These are phyloP conservation scores for Phytophthora foliorum DNA, from an alignment of 352 stramenopile genomes.

Conservation along the genomic window DNA sequence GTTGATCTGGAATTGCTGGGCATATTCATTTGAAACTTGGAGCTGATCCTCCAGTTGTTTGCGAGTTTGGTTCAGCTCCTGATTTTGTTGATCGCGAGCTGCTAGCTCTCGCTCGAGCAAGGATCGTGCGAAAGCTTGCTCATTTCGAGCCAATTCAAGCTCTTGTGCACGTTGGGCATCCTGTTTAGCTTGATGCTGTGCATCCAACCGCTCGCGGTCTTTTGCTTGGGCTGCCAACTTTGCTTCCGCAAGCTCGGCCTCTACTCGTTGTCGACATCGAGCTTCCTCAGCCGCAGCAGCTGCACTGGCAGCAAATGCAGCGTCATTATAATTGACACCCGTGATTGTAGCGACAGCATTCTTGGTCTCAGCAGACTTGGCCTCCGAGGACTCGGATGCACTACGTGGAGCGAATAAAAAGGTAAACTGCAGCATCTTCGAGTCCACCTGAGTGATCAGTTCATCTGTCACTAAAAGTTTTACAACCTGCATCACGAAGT, in stretches of 20 bases:
- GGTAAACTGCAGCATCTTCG: slow-evolving; percentile 51
- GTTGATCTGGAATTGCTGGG: slow-evolving; percentile 44
- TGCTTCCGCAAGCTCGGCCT: slow-evolving; percentile 33
- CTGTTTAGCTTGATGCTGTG: slow-evolving; percentile 35
- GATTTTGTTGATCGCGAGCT: slow-evolving; percentile 37
- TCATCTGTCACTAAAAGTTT: slow-evolving; percentile 69
- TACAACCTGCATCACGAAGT: slow-evolving; percentile 37
- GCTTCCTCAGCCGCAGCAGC: slow-evolving; percentile 34
- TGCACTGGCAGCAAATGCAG: slow-evolving; percentile 39
- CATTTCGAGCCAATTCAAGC: slow-evolving; percentile 23
- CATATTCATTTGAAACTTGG: slow-evolving; percentile 40
- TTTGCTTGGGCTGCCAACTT: slow-evolving; percentile 30
- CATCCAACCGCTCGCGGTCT: slow-evolving; percentile 40
- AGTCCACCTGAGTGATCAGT: slow-evolving; percentile 49
- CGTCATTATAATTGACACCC: slow-evolving; percentile 17
- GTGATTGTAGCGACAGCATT: background rate
- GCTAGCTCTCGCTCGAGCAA: slow-evolving; percentile 41
- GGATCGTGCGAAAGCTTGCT: slow-evolving; percentile 37
- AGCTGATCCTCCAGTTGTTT: slow-evolving; percentile 47
- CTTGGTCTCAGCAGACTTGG: slow-evolving; percentile 14
- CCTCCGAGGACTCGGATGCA: background rate
- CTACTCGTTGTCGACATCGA: slow-evolving; percentile 21
- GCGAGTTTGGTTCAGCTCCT: slow-evolving; percentile 38
- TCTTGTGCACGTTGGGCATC: slow-evolving; percentile 39
- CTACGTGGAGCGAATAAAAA: slow-evolving; percentile 40